Percentiles rank a stretch among this genome's conserved stretches.
Evolutionary conservation across 2,329 filamentous ascomycete species (phyloP).

Genomic region (Uncinocarpus reesii): DNA sequence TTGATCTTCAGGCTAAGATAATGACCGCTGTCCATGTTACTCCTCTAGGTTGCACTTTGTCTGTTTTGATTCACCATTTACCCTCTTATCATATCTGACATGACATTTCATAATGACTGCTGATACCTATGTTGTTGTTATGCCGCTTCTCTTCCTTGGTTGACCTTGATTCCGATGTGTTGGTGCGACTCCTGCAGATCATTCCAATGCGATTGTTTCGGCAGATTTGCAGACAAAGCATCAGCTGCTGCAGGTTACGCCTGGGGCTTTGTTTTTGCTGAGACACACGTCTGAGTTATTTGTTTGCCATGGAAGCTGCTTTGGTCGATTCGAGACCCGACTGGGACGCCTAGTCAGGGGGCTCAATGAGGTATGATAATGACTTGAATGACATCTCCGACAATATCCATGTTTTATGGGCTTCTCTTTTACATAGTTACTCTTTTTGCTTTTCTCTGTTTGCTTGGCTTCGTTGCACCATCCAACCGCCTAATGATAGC

Average conservation of each 20-base stretch:
- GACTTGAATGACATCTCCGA: constrained; percentile 7
- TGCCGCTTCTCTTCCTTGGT: neutral
- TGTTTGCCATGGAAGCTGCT: constrained; percentile 7
- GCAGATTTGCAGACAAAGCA: too few relatives aligned
- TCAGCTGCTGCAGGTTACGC: too few relatives aligned
- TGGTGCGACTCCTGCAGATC: neutral
- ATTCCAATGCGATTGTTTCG: neutral
- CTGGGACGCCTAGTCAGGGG: neutral
- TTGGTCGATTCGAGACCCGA: neutral
- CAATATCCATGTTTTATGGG: constrained; percentile 1
- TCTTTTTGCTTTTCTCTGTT: too few relatives aligned
- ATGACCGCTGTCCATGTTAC: too few relatives aligned
- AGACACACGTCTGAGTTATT: constrained; percentile 1
- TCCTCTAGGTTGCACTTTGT: neutral
- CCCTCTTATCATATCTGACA: neutral
- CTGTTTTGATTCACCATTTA: neutral
- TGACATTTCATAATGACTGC: constrained; percentile 5
- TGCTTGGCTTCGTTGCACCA: too few relatives aligned
- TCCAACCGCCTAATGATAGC: too few relatives aligned
- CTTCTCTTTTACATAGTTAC: too few relatives aligned
- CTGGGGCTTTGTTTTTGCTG: neutral
- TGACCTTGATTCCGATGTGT: neutral
- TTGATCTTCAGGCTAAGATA: too few relatives aligned
- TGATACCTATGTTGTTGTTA: constrained; percentile 10
- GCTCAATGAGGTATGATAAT: constrained; percentile 11